Evolutionary conservation across 164 flowering plant genomes (phyloP), one percentile per base, ranked within the genome.

Genomic region (Stephania yunnanensis): DNA sequence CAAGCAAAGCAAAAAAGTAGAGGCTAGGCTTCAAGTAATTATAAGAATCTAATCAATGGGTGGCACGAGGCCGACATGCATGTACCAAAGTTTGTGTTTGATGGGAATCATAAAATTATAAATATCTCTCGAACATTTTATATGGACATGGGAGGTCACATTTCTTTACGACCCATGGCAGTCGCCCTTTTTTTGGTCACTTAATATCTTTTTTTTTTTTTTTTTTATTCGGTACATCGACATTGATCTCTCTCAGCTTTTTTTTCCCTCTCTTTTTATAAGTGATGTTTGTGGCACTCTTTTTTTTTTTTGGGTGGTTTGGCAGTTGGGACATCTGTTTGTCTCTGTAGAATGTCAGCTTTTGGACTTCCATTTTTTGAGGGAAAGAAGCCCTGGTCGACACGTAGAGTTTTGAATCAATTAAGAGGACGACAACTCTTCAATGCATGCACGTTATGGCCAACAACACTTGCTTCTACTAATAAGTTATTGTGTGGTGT

Each of bases 61-160:
- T 61, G 66, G 66, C 66, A 61, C 66, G 66, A 61, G 66, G 66
- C 66, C 66, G 66, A 61, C 66, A 61, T 36, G 66, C 66, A 61
- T 36, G 66, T 50, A 50, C 12, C 66, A 61, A n/a, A 61, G 22
- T 20, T 36, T 61, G 25, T 7, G 22, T 61, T 7, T 19, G 66
- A 61, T 19, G 66, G 25, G 66, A 61, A 61, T 61, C 29, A 61
- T 3, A 17, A 61, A 50, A 15, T n/a, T 5, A 61, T n/a, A 61
- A 4, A 4, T 20, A 2, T 61, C 9, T 19, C n/a, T 25, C 22
- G 9, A 50, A 9, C 55, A 50, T 50, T 48, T 8, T 48, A 48
- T 48, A 48, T 48, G 53, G 53, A 7, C 10, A 58, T n/a, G 7
- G n/a, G n/a, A 58, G n/a, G 22, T 6, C 5, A 36, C 42, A 36